phyloP scores from a whole-genome alignment of 441 rosid genomes.

The Rhodomyrtus psidioides region DNA sequence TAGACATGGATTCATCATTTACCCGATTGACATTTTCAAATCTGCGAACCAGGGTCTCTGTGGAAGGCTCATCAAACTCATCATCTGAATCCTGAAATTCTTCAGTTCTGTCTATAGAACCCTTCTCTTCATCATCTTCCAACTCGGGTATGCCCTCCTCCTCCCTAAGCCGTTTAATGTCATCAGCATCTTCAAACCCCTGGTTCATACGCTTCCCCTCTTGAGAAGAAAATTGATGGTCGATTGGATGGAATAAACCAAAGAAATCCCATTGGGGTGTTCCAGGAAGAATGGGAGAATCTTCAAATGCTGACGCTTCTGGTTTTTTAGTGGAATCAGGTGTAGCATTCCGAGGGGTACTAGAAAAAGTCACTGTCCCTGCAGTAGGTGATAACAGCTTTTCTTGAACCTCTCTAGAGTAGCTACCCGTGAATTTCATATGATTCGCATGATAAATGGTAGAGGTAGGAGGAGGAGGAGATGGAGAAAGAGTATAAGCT shows the following conservation, averaged over 20 bases:
- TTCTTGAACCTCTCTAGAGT: slow-evolving; percentile 1
- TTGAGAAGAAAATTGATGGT: slow-evolving; percentile 1
- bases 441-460: slow-evolving; percentile 49
- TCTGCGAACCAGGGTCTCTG: slow-evolving; percentile 68
- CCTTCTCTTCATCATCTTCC: slow-evolving; percentile 62
- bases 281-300: neutral
- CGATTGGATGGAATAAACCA: slow-evolving; percentile 1
- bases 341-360: neutral
- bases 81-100: slow-evolving; percentile 64
- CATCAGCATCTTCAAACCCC: slow-evolving; percentile 38
- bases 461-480: slow-evolving; percentile 43
- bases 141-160: slow-evolving; percentile 59
- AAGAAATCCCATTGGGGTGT: slow-evolving; percentile 1
- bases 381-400: neutral
- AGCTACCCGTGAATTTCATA: slow-evolving; percentile 48
- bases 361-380: neutral
- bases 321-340: neutral
- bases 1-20: slow-evolving; percentile 26
- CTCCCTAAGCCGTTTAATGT: slow-evolving; percentile 40
- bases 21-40: slow-evolving; percentile 74
- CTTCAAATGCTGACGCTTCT: neutral
- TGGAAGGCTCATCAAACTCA: slow-evolving; percentile 69
- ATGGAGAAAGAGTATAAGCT: slow-evolving; percentile 45
- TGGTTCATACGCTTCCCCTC: slow-evolving; percentile 31
- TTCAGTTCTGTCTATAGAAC: slow-evolving; percentile 46